These are phyloP conservation scores for Cajanus cajan DNA, from an alignment of 306 rosid species.

Conservation along the genomic window DNA sequence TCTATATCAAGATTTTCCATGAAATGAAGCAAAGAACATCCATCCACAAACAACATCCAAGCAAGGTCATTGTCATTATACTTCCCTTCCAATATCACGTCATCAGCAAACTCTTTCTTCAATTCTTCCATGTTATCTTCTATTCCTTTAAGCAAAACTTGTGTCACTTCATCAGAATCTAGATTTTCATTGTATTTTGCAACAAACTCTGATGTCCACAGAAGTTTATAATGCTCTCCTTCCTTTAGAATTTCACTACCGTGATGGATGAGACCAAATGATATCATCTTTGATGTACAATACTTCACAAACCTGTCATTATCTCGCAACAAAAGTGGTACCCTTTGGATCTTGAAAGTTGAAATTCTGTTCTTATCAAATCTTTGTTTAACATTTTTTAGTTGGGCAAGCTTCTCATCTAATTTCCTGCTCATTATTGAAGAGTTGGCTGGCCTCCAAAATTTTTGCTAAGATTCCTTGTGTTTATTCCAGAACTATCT, in stretches of 20 bases:
- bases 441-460: too few relatives aligned
- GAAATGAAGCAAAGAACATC: conserved; percentile 16
- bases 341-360: neutral
- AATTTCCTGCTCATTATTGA: neutral
- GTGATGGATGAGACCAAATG: neutral
- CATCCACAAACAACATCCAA: conserved; percentile 25
- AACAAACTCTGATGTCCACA: neutral
- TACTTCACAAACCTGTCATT: neutral
- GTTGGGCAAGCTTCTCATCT: neutral
- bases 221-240: neutral
- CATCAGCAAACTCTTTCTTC: neutral
- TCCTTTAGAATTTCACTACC: neutral
- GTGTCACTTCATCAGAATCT: neutral
- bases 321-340: neutral
- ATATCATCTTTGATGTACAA: neutral
- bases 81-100: neutral
- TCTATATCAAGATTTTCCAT: neutral
- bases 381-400: neutral
- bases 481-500: too few relatives aligned
- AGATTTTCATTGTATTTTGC: neutral
- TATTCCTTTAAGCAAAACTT: neutral
- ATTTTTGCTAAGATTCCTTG: too few relatives aligned
- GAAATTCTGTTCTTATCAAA: neutral
- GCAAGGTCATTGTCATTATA: neutral
- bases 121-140: neutral